Base-by-base conservation (phyloP, 345 rosid species). In the Aethionema arabicum region DNA sequence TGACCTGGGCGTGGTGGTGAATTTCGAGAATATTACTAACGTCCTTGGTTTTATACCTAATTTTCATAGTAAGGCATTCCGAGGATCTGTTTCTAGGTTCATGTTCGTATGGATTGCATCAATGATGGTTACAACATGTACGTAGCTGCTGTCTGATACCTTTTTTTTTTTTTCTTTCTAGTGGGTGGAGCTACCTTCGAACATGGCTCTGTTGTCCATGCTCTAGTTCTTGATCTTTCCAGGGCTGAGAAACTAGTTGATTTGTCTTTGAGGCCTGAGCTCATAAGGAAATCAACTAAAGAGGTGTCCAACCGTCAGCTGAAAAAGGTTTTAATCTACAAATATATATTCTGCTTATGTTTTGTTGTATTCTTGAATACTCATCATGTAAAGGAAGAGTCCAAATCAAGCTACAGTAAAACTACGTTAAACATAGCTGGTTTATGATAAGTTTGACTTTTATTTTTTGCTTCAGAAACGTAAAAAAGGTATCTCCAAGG, bases 171-270 rank as follows among this genome's bases (percentile, higher is more conserved):
- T 36, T 58, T 5, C 10, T 59, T 32, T 76, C 67, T 80, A 92
- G 99, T 82, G 48, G 90, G 78, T 65, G 90, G 91, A 72, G 63
- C 69, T 13, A 66, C 68, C n/a, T 65, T 68, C 42, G 79, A 77
- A 72, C 65, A 60, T 27, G 96, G 97, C 43, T 85, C 90, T 31
- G 65, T 59, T 69, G 73, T 93, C 80, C 81, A 36, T 51, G 96
- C 90, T 59, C 84, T 63, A 29, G 91, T 93, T 76, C 91, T 93
- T 33, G 99, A 90, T 72, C 76, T 90, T 74, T 77, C 88, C 63
- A 87, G 75, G 84, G 75, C 80, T 50, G 99, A 87, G 68, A 77
- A 68, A 67, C 88, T 93, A 62, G 82, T 90, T 67, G 98, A 92
- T 76, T 79, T 92, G 73, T 87, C 98, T 61, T 72, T 90, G 53